Evolutionary conservation across 2,329 filamentous ascomycete species (phyloP), one percentile per base, ranked within the genome.

Genomic region (Cercospora beticola): DNA sequence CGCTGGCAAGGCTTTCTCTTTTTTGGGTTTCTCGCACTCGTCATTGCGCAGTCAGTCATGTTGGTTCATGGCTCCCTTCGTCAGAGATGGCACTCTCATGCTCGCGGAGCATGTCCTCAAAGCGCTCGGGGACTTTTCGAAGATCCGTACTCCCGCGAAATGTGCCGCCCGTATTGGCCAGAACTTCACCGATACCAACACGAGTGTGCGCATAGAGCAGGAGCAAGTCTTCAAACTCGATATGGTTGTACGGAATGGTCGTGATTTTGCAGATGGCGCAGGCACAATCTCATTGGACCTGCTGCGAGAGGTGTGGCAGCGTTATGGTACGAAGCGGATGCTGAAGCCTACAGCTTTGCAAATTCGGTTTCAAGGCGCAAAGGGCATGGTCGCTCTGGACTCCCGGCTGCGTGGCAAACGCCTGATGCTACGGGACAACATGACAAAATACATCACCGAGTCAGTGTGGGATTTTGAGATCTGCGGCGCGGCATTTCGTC

Each of bases 11-110:
- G 75, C 78, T 0, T 93, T 88, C 74, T 79, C 80, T 0, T 94
- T 94, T 74, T 82, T 94, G 0, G 92, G 92, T 0, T 94, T 93
- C 77, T 93, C 91, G 0, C 90, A 94, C 77, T 94, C 91, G 0
- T 93, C 91, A 0, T 83, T 94, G 4, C 85, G 92, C 12, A 84
- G 88, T 0, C 90, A 92, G 68, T 88, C 89, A 0, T 88, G 86
- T 40, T 93, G 91, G 91, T 88, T 87, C 76, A 85, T 86, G 81
- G 81, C 85, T 1, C 82, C 83, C 1, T 86, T 87, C 65, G 23
- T 73, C 63, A 66, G 75, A 10, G 68, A 74, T 5, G 77, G 75
- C 3, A 71, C 68, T 2, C 52, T 79, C 4, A 73, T 80, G 33
- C 71, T 78, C 54, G 80, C 83, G 3, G 68, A 76, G 16, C 74